phyloP scores from a whole-genome alignment of 2,329 filamentous ascomycete species.

The Xylaria multiplex region DNA sequence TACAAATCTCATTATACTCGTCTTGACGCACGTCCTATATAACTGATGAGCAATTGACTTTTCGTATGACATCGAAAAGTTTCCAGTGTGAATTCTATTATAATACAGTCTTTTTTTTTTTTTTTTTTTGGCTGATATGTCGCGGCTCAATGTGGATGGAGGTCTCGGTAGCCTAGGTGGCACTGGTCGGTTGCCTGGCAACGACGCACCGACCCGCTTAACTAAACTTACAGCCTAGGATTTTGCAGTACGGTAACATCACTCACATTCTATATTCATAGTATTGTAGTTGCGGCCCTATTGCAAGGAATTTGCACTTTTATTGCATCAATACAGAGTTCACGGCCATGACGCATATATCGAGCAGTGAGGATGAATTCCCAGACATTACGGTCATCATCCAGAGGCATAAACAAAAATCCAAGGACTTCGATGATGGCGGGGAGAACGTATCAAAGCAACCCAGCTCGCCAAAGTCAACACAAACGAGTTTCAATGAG shows the following conservation, averaged over 20 bases:
- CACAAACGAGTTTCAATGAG: slow-evolving; percentile 11
- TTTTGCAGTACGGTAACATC: slow-evolving; percentile 7
- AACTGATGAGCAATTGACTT: slow-evolving; percentile 1
- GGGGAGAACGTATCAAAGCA: slow-evolving; percentile 23
- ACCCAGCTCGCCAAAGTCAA: slow-evolving; percentile 15
- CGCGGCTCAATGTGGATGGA: background rate
- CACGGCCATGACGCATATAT: slow-evolving; percentile 37
- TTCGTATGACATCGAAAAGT: slow-evolving; percentile 13
- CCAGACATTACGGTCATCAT: slow-evolving; percentile 52
- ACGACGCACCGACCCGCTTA: slow-evolving; percentile 23
- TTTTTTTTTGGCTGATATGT: background rate
- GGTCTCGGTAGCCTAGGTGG: background rate
- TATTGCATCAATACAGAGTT: slow-evolving; percentile 13
- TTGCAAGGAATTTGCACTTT: slow-evolving; percentile 15
- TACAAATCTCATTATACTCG: slow-evolving; percentile 4
- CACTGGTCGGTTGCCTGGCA: slow-evolving; percentile 33
- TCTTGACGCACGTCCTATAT: background rate
- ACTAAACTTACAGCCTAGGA: slow-evolving; percentile 4
- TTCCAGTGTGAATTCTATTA: background rate
- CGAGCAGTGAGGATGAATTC: slow-evolving; percentile 54
- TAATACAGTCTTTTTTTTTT: background rate
- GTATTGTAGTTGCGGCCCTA: background rate
- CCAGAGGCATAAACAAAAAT: slow-evolving; percentile 39
- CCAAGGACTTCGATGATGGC: slow-evolving; percentile 17
- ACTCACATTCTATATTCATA: slow-evolving; percentile 4